Percentiles rank a stretch among this genome's conserved stretches.
phyloP scores from a whole-genome alignment of 352 stramenopile genomes.

The Phytophthora multivora region DNA sequence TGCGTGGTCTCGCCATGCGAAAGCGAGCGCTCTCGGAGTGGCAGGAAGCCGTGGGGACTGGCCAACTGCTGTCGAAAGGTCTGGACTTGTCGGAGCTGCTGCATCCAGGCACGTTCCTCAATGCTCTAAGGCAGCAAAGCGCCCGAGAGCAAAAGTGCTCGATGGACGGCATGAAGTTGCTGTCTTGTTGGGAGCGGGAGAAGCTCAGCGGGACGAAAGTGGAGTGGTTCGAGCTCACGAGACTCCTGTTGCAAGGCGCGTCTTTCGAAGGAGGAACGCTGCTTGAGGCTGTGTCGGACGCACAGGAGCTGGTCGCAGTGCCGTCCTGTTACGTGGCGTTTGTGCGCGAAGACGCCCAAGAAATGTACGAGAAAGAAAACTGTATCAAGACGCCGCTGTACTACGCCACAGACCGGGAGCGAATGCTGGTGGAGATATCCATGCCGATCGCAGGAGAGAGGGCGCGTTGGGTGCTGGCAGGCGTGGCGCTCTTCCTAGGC shows the following conservation, averaged over 20 bases:
- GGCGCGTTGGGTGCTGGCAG: constrained; percentile 78
- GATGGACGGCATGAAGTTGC: constrained; percentile 91
- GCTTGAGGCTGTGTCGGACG: constrained; percentile 81
- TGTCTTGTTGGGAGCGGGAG: constrained; percentile 90
- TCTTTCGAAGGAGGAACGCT: constrained; percentile 83
- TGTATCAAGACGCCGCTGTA: constrained; percentile 84
- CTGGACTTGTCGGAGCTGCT: constrained; percentile 92
- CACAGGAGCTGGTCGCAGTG: constrained; percentile 79
- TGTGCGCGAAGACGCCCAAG: constrained; percentile 71
- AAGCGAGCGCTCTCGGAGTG: constrained; percentile 86
- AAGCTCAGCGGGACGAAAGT: constrained; percentile 46
- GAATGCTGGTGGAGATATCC: constrained; percentile 82
- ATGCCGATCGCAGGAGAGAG: constrained; percentile 79
- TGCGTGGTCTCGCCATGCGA: constrained; percentile 80
- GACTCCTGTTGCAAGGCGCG: constrained; percentile 86
- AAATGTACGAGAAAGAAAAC: constrained; percentile 76
- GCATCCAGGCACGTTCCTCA: constrained; percentile 94
- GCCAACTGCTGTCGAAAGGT: constrained; percentile 72
- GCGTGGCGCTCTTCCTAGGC: constrained; percentile 83
- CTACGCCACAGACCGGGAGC: constrained; percentile 74
- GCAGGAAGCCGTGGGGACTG: constrained; percentile 62
- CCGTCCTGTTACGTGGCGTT: constrained; percentile 87
- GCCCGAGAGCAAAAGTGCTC: constrained; percentile 81
- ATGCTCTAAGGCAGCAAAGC: constrained; percentile 93
- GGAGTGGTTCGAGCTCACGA: constrained; percentile 85